Conservation (phyloP, 768 basidiomycete genomes). For the Neoboletus subvelutipes region DNA sequence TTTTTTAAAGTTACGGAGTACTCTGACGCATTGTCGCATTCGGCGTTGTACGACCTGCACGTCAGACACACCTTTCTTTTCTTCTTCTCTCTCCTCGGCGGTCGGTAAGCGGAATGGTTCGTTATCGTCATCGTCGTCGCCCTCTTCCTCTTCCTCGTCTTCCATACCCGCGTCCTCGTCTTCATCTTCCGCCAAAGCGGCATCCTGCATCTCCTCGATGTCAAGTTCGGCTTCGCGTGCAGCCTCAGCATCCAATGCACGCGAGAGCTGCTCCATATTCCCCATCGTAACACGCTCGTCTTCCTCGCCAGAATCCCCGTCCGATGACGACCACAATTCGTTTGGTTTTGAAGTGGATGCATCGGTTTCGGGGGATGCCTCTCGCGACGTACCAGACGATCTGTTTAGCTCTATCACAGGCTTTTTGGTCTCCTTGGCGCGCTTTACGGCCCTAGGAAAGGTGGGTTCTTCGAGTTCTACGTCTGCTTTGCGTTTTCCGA, state of each 20-base stretch:
- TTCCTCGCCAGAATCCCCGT: slow-evolving; percentile 45
- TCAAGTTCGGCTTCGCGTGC: slow-evolving; percentile 70
- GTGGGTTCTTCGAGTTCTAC: slow-evolving; percentile 29
- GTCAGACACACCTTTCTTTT: slow-evolving; percentile 68
- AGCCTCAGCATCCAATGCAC: slow-evolving; percentile 68
- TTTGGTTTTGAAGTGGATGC: slow-evolving; percentile 15
- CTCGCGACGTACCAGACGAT: slow-evolving; percentile 35
- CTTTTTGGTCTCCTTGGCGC: slow-evolving; percentile 33
- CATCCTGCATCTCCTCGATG: slow-evolving; percentile 60
- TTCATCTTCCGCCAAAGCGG: slow-evolving; percentile 47
- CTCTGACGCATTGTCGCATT: slow-evolving; percentile 73
- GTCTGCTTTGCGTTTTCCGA: slow-evolving; percentile 74
- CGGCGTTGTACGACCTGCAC: slow-evolving; percentile 74
- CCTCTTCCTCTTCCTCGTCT: slow-evolving; percentile 36
- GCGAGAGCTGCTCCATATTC: slow-evolving; percentile 81
- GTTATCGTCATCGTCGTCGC: slow-evolving; percentile 26
- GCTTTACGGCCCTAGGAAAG: slow-evolving; percentile 35
- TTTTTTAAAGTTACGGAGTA: slow-evolving; percentile 70
- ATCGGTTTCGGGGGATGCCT: slow-evolving; percentile 46
- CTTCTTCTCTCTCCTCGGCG: slow-evolving; percentile 66
- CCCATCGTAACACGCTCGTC: slow-evolving; percentile 65
- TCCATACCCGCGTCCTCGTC: slow-evolving; percentile 45
- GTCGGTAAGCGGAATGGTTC: slow-evolving; percentile 67
- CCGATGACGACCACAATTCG: slow-evolving; percentile 39
- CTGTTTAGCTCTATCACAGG: slow-evolving; percentile 18